Evolutionary conservation across 2,329 filamentous ascomycete genomes (phyloP).

Genomic region (Beauveria sp.): DNA sequence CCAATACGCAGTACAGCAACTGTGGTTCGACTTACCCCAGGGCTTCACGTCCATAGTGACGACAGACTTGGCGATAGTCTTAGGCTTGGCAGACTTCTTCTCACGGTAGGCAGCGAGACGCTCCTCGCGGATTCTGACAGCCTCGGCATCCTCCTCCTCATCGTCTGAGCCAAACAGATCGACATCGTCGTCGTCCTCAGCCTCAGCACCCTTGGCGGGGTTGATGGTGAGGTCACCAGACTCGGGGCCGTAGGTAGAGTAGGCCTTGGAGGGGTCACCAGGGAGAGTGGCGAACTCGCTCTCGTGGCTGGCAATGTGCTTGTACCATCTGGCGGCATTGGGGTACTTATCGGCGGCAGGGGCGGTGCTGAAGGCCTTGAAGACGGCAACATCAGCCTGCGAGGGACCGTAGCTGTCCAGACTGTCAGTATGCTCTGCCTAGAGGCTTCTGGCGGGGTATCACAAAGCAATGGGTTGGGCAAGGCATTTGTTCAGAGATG

Average conservation of each 20-base stretch:
- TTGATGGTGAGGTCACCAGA: slow-evolving; percentile 68
- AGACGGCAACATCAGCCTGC: slow-evolving; percentile 93
- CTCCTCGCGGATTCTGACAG: slow-evolving; percentile 75
- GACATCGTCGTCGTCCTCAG: slow-evolving; percentile 73
- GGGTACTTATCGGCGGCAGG: slow-evolving; percentile 85
- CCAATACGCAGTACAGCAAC: not conserved
- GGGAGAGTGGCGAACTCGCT: slow-evolving; percentile 84
- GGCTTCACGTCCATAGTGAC: slow-evolving; percentile 97
- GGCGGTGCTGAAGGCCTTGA: slow-evolving; percentile 73
- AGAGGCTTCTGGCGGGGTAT: not conserved
- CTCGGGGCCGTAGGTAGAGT: slow-evolving; percentile 88
- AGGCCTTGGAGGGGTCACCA: slow-evolving; percentile 83
- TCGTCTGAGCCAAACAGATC: slow-evolving; percentile 91
- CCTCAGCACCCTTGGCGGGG: slow-evolving; percentile 70
- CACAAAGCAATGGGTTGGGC: not conserved
- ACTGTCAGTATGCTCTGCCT: not conserved
- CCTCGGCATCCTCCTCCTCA: slow-evolving; percentile 89
- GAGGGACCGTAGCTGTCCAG: slow-evolving; percentile 52
- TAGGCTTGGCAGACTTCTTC: slow-evolving; percentile 93
- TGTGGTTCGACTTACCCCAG: slow-evolving; percentile 66
- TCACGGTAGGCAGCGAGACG: slow-evolving; percentile 87
- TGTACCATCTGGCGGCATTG: slow-evolving; percentile 95
- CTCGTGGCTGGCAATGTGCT: slow-evolving; percentile 92
- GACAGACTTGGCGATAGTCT: slow-evolving; percentile 90
- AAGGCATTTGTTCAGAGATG: slow-evolving; percentile 56